Base-by-base conservation (phyloP, 1,139 yeast genomes). In the Lodderomyces theae region DNA sequence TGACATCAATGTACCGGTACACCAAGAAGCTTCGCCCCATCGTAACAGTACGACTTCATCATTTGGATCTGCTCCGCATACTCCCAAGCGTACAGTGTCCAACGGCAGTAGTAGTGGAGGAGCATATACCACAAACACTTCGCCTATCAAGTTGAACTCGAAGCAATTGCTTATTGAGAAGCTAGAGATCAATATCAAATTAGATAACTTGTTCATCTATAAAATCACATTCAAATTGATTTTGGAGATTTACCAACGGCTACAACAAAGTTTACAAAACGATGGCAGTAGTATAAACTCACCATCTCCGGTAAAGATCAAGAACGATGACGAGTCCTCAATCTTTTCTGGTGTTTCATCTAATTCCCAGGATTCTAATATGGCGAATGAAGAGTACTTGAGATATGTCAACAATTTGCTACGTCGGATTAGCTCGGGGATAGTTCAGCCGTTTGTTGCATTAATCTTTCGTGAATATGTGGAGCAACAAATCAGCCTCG, bases 101-200 rank as follows among this genome's bases (percentile, higher is more conserved):
- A 41, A 38, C 39, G 42, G 41, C 3, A 36, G 40, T 12, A 32
- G 22, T 7, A 21, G 12, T 4, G 35, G 38, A 2, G 12, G 38
- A 2, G 12, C 36, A 34, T 13, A 38, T 35, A 21, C 39, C 11
- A 28, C 36, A 7, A 49, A 49, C 28, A 50, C 53, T 13, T 67
- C 74, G 12, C 77, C 77, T 11, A 70, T 71, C 34, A 65, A 64
- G 45, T 54, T 72, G 41, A 68, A 59, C 43, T 66, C 75, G 10
- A 63, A 63, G 36, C 77, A 72, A 44, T 57, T 72, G 38, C 58
- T 69, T 36, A 70, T 72, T 30, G 77, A 72, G 47, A 72, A 71
- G 51, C 53, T 72, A 38, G 77, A 72, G 45, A 69, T 72, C 37
- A 72, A 71, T 45, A 71, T 72, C 38, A 54, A 60, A 21, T 57